These are phyloP conservation scores for Craterostigma plantagineum DNA, from an alignment of 257 asterid genomes.

Conservation along the genomic window DNA sequence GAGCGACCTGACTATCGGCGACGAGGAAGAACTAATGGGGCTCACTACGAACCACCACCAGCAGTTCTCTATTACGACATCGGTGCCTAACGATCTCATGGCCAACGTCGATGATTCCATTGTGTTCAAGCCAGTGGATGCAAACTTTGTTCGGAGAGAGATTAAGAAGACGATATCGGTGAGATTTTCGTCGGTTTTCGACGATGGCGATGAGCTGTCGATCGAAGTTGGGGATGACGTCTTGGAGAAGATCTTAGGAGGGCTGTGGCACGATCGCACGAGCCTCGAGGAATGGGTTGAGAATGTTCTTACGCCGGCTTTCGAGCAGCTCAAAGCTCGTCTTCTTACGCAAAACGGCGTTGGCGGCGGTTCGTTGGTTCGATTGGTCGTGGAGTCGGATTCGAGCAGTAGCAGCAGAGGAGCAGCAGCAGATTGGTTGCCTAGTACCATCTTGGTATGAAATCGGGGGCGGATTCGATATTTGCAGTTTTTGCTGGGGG, in stretches of 20 bases:
- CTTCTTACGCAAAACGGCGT: slow-evolving; percentile 11
- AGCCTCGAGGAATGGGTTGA: slow-evolving; percentile 57
- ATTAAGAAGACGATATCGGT: slow-evolving; percentile 55
- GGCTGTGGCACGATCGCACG: slow-evolving; percentile 46
- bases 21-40: too few species aligned
- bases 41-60: slow-evolving; percentile 32
- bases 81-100: slow-evolving; percentile 62
- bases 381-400: slow-evolving; percentile 38
- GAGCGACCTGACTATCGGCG: slow-evolving; percentile 50
- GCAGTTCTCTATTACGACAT: slow-evolving; percentile 29
- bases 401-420: slow-evolving; percentile 17
- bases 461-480: background rate
- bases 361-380: slow-evolving; percentile 14
- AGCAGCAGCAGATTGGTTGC: slow-evolving; percentile 52
- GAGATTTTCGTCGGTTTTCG: slow-evolving; percentile 33
- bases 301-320: slow-evolving; percentile 42
- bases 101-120: slow-evolving; percentile 51
- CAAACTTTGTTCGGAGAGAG: slow-evolving; percentile 44
- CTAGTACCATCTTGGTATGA: slow-evolving; percentile 37
- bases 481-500: too few species aligned
- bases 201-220: slow-evolving; percentile 12
- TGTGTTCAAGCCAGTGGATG: slow-evolving; percentile 51
- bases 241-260: slow-evolving; percentile 54
- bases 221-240: slow-evolving; percentile 46
- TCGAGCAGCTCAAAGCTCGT: slow-evolving; percentile 24